Base-by-base conservation (phyloP, 106 monocot species). In the Amphibolis antarctica region DNA sequence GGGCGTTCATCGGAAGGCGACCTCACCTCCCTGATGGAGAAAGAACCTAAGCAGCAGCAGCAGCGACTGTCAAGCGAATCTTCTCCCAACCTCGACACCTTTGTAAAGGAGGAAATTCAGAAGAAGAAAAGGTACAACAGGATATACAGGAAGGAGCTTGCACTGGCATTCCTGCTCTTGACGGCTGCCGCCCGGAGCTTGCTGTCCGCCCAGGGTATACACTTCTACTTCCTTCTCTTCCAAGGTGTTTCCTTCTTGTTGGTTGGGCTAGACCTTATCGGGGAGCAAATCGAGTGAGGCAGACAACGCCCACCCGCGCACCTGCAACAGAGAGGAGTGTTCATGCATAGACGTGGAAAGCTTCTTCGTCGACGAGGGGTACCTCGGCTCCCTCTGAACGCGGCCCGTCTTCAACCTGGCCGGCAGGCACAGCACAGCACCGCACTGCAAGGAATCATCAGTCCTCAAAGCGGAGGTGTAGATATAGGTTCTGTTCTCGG, bases 141-240 rank as follows among this genome's bases (percentile, higher is more conserved):
- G 73, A 89, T 92, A 22, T 92, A 87, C 59, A 51, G 75, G 44
- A 92, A 87, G 60, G 92, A 92, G 67, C 74, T 92, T 0, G 79
- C 80, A 0, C 82, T 92, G 4, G 79, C 92, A 0, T 80, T 84
- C 42, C 73, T 92, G 14, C 71, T 92, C 9, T 56, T 92, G 13
- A 92, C 82, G 13, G 92, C 86, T 6, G 71, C 86, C 5, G 79
- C 82, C 1, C 55, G 86, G n/a, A 86, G 86, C 66, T 46, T 92
- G 72, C 76, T 87, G n/a, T 82, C 84, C 0, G 83, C 86, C 3
- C 87, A 92, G 63, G 87, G 92, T 0, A 84, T 92, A 15, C 92
- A 84, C 66, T 92, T 92, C 73, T 92, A 92, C 75, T 92, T 92
- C 68, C 64, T 92, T 24, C 75, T 92, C 53, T 87, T 87, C 29